Percentiles rank a stretch among this genome's conserved stretches.
These are phyloP conservation scores for Phytophthora cajani DNA, from an alignment of 352 stramenopile species.

Conservation along the genomic window DNA sequence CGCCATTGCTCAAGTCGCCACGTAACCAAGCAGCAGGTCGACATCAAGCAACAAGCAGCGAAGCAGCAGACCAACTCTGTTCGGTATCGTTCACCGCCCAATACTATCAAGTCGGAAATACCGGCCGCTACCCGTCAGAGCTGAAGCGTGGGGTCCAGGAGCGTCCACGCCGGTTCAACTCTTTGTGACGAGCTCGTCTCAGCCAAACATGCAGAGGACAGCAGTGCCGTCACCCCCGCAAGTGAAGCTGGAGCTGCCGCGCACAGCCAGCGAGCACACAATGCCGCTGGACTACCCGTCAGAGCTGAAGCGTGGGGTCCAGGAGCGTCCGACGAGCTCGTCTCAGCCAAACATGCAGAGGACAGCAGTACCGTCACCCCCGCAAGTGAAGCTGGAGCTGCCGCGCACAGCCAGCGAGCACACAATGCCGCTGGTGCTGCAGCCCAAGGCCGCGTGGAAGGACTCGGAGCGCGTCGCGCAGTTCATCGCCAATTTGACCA, in stretches of 20 bases:
- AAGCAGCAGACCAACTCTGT: not conserved
- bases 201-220: conserved; percentile 17
- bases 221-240: not conserved
- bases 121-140: not conserved
- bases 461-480: conserved; percentile 70
- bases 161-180: conserved; percentile 13
- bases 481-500: conserved; percentile 71
- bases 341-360: conserved; percentile 23
- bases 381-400: conserved; percentile 25
- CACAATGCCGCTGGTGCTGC: conserved; percentile 16
- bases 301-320: not conserved
- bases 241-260: conserved; percentile 25
- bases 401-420: conserved; percentile 20
- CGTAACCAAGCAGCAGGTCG: not conserved
- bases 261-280: conserved; percentile 16
- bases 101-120: not conserved
- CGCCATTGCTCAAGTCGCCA: conserved; percentile 10
- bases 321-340: conserved; percentile 17
- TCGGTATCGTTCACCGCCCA: not conserved
- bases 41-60: not conserved
- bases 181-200: conserved; percentile 18
- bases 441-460: conserved; percentile 59
- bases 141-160: conserved; percentile 10
- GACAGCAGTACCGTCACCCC: not conserved
- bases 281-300: conserved; percentile 8